A percentile compares a stretch with the other conserved stretches of the same genome.
Evolutionary conservation across 192 early-diverging fungal genomes (phyloP).

Genomic region (Coemansia sp.): DNA sequence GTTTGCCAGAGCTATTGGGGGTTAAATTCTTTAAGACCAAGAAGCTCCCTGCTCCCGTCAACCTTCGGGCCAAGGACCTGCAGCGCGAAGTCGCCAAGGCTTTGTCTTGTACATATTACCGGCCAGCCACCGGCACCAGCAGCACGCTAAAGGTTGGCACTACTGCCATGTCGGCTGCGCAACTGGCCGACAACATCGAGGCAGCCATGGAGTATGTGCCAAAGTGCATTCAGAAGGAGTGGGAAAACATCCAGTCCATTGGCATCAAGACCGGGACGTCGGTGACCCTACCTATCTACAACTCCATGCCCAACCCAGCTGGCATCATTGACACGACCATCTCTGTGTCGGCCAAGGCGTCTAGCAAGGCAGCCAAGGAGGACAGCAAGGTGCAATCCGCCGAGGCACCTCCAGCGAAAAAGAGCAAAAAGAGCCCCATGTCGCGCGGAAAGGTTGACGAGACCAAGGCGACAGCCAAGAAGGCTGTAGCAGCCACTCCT

Average conservation of each 20-base stretch:
- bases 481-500: background rate
- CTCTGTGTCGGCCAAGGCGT: background rate
- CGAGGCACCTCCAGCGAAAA: constrained; percentile 15
- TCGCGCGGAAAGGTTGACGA: constrained; percentile 21
- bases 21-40: constrained; percentile 80
- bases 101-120: constrained; percentile 27
- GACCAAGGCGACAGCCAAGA: constrained; percentile 9
- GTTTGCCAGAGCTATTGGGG: constrained; percentile 76
- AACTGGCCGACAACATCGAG: constrained; percentile 78
- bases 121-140: constrained; percentile 40
- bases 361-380: background rate
- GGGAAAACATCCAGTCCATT: constrained; percentile 83
- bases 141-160: constrained; percentile 69
- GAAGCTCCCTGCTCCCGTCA: constrained; percentile 59
- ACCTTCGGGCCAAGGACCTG: constrained; percentile 20
- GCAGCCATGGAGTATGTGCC: constrained; percentile 59
- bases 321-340: constrained; percentile 10
- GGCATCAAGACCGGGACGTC: constrained; percentile 80
- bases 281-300: constrained; percentile 79
- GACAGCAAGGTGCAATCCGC: background rate
- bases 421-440: constrained; percentile 33
- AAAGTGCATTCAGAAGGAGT: constrained; percentile 68
- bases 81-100: constrained; percentile 28
- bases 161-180: constrained; percentile 54
- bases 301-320: constrained; percentile 54